phyloP scores from a whole-genome alignment of 257 asterid species.

The Plectranthus barbatus region DNA sequence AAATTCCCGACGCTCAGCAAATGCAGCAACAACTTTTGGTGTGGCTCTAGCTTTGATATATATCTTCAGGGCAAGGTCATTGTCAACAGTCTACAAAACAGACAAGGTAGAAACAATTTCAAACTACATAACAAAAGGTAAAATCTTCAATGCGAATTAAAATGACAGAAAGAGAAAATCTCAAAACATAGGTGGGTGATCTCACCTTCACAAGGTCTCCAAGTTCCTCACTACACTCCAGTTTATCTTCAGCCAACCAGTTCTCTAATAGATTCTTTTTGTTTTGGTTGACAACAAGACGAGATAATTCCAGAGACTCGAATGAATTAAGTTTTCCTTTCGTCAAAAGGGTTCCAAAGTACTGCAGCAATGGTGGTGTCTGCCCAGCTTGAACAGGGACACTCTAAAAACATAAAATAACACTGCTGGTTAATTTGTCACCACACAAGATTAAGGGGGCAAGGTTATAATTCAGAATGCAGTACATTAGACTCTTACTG shows the following conservation, averaged over 20 bases:
- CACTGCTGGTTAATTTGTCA: neutral
- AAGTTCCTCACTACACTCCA: conserved; percentile 98
- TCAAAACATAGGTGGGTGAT: conserved; percentile 10
- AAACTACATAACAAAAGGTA: conserved; percentile 1
- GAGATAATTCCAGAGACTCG: conserved; percentile 94
- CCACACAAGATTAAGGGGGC: neutral
- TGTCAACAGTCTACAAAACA: conserved; percentile 81
- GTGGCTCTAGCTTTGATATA: conserved; percentile 98
- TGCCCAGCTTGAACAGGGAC: conserved; percentile 99
- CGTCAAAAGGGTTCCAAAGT: conserved; percentile 89
- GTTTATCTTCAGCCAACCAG: conserved; percentile 98
- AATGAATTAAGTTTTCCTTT: conserved; percentile 94
- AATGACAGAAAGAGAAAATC: neutral
- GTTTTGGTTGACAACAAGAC: conserved; percentile 95
- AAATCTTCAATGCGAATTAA: neutral
- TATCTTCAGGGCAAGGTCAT: conserved; percentile 95
- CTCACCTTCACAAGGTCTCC: conserved; percentile 98
- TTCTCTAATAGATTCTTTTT: conserved; percentile 93
- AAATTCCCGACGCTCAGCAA: conserved; percentile 97
- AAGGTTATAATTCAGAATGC: conserved; percentile 3
- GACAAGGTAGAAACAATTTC: conserved; percentile 3
- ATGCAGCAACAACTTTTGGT: conserved; percentile 98
- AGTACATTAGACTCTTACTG: neutral
- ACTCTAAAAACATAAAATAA: conserved; percentile 50
- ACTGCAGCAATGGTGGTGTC: conserved; percentile 97